A percentile compares a stretch with the other conserved stretches of the same genome.
These are phyloP conservation scores for Auricularia sp. DNA, from an alignment of 768 basidiomycete species.

Conservation along the genomic window DNA sequence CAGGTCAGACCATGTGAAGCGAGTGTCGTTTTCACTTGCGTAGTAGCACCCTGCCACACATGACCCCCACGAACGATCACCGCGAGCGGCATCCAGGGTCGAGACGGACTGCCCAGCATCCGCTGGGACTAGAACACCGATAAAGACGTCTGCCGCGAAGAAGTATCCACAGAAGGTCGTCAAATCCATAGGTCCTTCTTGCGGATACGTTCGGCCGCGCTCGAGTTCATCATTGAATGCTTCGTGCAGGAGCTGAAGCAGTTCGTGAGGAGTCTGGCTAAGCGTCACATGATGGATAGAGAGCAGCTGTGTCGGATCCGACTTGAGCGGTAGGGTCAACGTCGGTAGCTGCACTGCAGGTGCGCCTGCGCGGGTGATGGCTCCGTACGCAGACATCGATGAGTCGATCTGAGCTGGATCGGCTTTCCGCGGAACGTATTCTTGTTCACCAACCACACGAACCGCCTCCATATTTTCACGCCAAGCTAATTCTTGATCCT, in stretches of 20 bases:
- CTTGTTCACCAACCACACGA: neutral
- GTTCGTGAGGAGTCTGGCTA: conserved; percentile 28
- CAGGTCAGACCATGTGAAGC: conserved; percentile 2
- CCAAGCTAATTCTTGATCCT: too few species aligned
- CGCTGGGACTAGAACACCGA: conserved; percentile 39
- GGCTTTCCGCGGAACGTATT: neutral
- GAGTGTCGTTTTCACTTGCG: conserved; percentile 29
- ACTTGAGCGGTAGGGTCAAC: conserved; percentile 31
- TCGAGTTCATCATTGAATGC: conserved; percentile 69
- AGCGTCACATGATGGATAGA: conserved; percentile 46
- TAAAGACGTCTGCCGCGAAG: conserved; percentile 64
- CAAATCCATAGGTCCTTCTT: conserved; percentile 43
- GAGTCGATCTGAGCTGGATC: neutral
- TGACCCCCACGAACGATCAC: conserved; percentile 51
- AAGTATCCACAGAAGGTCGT: conserved; percentile 64
- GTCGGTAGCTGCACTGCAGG: conserved; percentile 35
- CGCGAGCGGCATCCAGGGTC: conserved; percentile 35
- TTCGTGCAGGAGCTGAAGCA: conserved; percentile 49
- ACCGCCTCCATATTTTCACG: neutral
- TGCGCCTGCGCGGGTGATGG: conserved; percentile 31
- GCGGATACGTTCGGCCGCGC: conserved; percentile 76
- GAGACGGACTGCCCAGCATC: conserved; percentile 13
- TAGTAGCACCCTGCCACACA: conserved; percentile 74
- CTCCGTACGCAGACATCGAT: conserved; percentile 66
- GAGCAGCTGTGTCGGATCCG: conserved; percentile 19